Evolutionary conservation across 257 asterid genomes (phyloP).

Genomic region (Schizonepeta tenuifolia): DNA sequence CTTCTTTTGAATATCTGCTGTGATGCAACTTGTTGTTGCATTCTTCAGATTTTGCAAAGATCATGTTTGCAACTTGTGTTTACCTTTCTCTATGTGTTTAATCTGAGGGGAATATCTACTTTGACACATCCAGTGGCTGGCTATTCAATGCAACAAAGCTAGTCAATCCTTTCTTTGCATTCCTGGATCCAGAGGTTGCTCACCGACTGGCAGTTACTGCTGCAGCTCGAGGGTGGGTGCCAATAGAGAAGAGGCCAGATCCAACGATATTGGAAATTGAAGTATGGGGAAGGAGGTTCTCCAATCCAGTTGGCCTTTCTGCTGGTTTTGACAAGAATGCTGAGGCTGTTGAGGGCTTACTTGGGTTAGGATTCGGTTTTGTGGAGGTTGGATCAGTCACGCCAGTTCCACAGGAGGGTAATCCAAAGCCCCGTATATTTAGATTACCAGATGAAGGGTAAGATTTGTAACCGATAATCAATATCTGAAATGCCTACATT

Average conservation of each 20-base stretch:
- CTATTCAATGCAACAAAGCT: constrained; percentile 90
- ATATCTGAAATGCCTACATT: background rate
- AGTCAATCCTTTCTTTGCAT: constrained; percentile 95
- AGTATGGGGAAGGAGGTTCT: constrained; percentile 98
- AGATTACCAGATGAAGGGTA: constrained; percentile 83
- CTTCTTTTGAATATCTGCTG: background rate
- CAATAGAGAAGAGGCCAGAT: constrained; percentile 89
- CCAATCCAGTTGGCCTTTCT: constrained; percentile 94
- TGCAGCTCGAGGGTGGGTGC: constrained; percentile 99
- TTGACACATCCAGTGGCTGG: constrained; percentile 83
- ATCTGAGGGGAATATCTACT: background rate
- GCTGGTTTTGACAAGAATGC: constrained; percentile 99
- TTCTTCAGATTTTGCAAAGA: constrained; percentile 22
- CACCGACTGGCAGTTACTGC: constrained; percentile 92
- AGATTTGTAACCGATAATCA: constrained; percentile 27
- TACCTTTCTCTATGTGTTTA: background rate
- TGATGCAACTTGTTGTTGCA: constrained; percentile 28
- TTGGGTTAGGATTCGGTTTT: constrained; percentile 94
- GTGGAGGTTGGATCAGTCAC: constrained; percentile 99
- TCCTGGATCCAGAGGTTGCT: constrained; percentile 93
- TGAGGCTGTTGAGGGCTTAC: constrained; percentile 96
- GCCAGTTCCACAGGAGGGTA: constrained; percentile 96
- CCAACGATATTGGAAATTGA: constrained; percentile 67
- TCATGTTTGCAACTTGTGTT: background rate
- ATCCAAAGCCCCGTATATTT: constrained; percentile 97